Conservation (phyloP, 768 basidiomycete genomes). For the Boletus barrowsii region DNA sequence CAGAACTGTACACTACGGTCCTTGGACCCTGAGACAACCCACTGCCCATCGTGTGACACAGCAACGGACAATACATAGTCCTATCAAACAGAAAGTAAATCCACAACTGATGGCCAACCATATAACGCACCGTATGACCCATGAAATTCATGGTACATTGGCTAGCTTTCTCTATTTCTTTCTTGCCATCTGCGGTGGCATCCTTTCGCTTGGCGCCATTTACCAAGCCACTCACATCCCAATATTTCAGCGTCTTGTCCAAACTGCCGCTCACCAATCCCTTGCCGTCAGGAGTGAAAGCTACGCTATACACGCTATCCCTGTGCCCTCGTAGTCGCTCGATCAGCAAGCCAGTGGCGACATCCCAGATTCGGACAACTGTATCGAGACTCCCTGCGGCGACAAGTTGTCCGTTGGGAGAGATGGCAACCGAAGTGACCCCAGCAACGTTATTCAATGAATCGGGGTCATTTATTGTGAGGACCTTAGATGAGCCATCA, state of each 20-base stretch:
- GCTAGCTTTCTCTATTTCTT: slow-evolving; percentile 48
- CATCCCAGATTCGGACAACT: slow-evolving; percentile 80
- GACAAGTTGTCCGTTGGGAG: slow-evolving; percentile 66
- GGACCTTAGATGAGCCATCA: slow-evolving; percentile 32
- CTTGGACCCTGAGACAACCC: slow-evolving; percentile 95
- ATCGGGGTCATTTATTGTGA: slow-evolving; percentile 48
- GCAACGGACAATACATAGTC: slow-evolving; percentile 74
- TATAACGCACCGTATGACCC: slow-evolving; percentile 72
- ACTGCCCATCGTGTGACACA: slow-evolving; percentile 88
- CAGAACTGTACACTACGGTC: slow-evolving; percentile 96
- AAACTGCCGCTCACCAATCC: slow-evolving; percentile 87
- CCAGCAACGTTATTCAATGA: slow-evolving; percentile 53
- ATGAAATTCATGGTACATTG: slow-evolving; percentile 79
- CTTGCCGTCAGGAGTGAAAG: slow-evolving; percentile 90
- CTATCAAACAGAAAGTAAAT: slow-evolving; percentile 29
- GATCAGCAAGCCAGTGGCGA: slow-evolving; percentile 58
- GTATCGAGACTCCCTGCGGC: slow-evolving; percentile 72
- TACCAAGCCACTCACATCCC: slow-evolving; percentile 59
- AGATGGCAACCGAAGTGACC: slow-evolving; percentile 77
- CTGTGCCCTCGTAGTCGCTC: slow-evolving; percentile 75
- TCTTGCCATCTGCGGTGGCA: slow-evolving; percentile 40
- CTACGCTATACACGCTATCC: slow-evolving; percentile 85
- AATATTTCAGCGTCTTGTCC: slow-evolving; percentile 85
- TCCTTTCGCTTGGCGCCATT: slow-evolving; percentile 33
- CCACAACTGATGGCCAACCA: not conserved